phyloP scores from a whole-genome alignment of 352 stramenopile species.

The Pythium aquatile region DNA sequence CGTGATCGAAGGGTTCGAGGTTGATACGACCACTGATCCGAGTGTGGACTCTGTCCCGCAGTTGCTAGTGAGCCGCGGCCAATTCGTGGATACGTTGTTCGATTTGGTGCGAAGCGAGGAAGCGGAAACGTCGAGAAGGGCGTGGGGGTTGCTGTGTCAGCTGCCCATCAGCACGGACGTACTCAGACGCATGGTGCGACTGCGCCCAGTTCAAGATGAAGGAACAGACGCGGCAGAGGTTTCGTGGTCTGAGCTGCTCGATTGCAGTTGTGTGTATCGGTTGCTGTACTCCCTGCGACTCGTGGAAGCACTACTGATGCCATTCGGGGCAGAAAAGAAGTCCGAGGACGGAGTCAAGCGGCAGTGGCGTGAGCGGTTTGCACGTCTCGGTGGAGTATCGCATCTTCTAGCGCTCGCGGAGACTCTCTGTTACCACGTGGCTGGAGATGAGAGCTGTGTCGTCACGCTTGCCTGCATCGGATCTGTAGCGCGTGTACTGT shows the following conservation, averaged over 20 bases:
- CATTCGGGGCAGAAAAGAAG: slow-evolving; percentile 14
- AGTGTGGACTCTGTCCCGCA: slow-evolving; percentile 25
- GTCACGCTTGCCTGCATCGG: slow-evolving; percentile 44
- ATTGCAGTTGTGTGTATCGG: slow-evolving; percentile 46
- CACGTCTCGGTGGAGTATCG: slow-evolving; percentile 50
- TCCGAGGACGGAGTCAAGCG: slow-evolving; percentile 43
- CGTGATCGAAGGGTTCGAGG: slow-evolving; percentile 30
- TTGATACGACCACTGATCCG: not conserved
- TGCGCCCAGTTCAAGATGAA: slow-evolving; percentile 30
- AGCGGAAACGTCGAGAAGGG: slow-evolving; percentile 44
- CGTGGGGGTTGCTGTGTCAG: slow-evolving; percentile 71
- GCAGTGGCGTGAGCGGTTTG: slow-evolving; percentile 79
- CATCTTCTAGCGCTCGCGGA: slow-evolving; percentile 42
- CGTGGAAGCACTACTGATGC: slow-evolving; percentile 66
- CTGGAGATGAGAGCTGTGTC: not conserved
- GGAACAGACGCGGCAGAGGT: slow-evolving; percentile 3
- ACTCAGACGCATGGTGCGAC: slow-evolving; percentile 61
- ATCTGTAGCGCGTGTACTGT: slow-evolving; percentile 30
- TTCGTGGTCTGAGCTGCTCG: slow-evolving; percentile 46
- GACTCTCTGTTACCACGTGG: slow-evolving; percentile 30
- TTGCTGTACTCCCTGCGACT: slow-evolving; percentile 67
- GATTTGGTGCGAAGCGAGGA: slow-evolving; percentile 54
- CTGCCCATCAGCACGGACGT: slow-evolving; percentile 68
- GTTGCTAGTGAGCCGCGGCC: slow-evolving; percentile 52
- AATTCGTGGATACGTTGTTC: slow-evolving; percentile 60